Percentiles rank a stretch among this genome's conserved stretches.
Conservation (phyloP, 805 yeast species). For the Candida anglica region DNA sequence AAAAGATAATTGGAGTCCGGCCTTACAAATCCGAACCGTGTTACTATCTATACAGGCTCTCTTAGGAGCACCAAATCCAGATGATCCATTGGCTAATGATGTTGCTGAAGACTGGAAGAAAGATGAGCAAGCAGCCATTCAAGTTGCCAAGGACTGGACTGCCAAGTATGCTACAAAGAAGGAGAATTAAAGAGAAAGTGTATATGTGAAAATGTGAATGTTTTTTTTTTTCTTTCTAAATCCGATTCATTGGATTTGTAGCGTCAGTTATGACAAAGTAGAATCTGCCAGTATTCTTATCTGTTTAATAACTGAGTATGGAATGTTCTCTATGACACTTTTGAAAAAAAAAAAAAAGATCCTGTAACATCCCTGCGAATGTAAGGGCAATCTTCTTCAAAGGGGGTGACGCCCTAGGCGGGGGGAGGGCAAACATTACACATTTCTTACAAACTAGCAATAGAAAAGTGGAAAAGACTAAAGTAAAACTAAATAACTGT, state of each 20-base stretch:
- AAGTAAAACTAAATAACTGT: too few relatives aligned
- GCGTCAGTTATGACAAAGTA: slow-evolving; percentile 1
- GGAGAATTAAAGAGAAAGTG: slow-evolving; percentile 7
- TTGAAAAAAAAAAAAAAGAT: too few relatives aligned
- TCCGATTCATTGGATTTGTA: neutral
- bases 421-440: too few relatives aligned
- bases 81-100: slow-evolving; percentile 96
- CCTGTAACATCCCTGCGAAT: too few relatives aligned
- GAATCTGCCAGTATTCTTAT: neutral
- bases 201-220: slow-evolving; percentile 4
- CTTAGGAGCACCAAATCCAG: slow-evolving; percentile 95
- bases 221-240: slow-evolving; percentile 5
- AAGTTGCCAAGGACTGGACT: slow-evolving; percentile 78
- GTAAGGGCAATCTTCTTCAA: too few relatives aligned
- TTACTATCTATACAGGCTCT: slow-evolving; percentile 89
- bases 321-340: too few relatives aligned
- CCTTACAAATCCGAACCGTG: slow-evolving; percentile 90
- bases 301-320: neutral
- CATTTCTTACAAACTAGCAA: too few relatives aligned
- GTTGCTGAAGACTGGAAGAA: slow-evolving; percentile 97
- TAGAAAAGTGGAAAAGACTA: too few relatives aligned
- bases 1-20: slow-evolving; percentile 97
- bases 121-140: slow-evolving; percentile 74
- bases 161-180: slow-evolving; percentile 44
- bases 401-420: too few relatives aligned